Conservation (phyloP, 2,329 filamentous ascomycete genomes). For the Aspergillus novofumigatus region DNA sequence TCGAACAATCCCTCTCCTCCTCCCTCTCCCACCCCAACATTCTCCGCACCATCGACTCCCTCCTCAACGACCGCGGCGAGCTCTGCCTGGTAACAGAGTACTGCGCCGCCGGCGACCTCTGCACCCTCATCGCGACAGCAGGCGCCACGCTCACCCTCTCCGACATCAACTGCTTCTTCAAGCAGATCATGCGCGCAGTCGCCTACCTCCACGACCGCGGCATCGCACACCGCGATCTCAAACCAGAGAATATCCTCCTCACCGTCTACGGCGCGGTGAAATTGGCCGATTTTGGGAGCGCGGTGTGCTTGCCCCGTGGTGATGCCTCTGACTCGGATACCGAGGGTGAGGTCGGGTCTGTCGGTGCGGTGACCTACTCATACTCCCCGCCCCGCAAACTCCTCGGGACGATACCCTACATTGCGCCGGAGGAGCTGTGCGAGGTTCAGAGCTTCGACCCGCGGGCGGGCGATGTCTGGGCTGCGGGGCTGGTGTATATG, state of each 20-base stretch:
- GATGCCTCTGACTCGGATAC: background rate
- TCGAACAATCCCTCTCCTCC: constrained; percentile 15
- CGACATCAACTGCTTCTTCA: constrained; percentile 87
- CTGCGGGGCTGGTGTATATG: constrained; percentile 26
- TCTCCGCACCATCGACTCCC: constrained; percentile 22
- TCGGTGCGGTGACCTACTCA: background rate
- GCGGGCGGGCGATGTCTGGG: constrained; percentile 25
- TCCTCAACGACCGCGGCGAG: constrained; percentile 24
- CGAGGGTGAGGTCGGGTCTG: background rate
- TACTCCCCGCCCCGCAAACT: constrained; percentile 23
- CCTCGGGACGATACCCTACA: constrained; percentile 71
- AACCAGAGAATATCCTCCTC: constrained; percentile 90
- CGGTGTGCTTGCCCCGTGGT: constrained; percentile 1
- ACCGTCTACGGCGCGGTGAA: constrained; percentile 76
- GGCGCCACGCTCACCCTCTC: constrained; percentile 70
- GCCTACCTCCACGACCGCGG: constrained; percentile 71
- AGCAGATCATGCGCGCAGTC: constrained; percentile 47
- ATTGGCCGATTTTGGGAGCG: constrained; percentile 83
- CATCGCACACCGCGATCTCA: constrained; percentile 90
- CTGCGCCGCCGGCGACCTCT: constrained; percentile 80
- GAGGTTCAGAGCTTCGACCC: constrained; percentile 1
- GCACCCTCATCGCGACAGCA: constrained; percentile 73
- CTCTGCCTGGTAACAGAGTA: constrained; percentile 28
- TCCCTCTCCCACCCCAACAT: constrained; percentile 25
- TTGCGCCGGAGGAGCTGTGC: constrained; percentile 65